A percentile compares a stretch with the other conserved stretches of the same genome.
phyloP scores from a whole-genome alignment of 768 basidiomycete species.

The Auriscalpium orientale region DNA sequence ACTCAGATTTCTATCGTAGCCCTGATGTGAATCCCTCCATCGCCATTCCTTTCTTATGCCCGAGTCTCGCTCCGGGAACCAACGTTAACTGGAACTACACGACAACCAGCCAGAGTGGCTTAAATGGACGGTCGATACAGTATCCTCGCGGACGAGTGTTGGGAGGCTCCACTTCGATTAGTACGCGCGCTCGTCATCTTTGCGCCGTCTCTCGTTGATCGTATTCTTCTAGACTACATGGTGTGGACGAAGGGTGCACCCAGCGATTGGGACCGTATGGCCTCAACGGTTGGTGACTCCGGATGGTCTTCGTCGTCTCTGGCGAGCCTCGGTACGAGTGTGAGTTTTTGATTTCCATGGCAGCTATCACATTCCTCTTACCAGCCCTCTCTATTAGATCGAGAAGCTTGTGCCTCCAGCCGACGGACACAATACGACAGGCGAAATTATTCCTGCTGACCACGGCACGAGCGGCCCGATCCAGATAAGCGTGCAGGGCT shows the following conservation, averaged over 20 bases:
- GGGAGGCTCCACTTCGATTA: not conserved
- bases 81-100: conserved; percentile 2
- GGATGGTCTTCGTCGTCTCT: conserved; percentile 17
- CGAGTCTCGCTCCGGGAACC: not conserved
- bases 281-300: conserved; percentile 17
- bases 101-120: not conserved
- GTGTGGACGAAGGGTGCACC: conserved; percentile 20
- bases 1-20: not conserved
- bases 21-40: not conserved
- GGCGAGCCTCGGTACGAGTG: not conserved
- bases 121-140: not conserved
- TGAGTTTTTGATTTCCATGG: not conserved
- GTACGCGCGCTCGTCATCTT: not conserved
- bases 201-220: not conserved
- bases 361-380: not conserved
- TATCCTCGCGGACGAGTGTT: conserved; percentile 1
- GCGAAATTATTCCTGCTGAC: conserved; percentile 29
- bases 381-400: conserved; percentile 18
- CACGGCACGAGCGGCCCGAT: conserved; percentile 30
- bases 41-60: not conserved
- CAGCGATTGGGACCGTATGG: conserved; percentile 20
- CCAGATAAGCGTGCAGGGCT: conserved; percentile 12
- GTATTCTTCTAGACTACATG: conserved; percentile 16
- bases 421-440: conserved; percentile 30
- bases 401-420: conserved; percentile 31